Percentiles rank a stretch among this genome's conserved stretches.
These are phyloP conservation scores for Venturia aucupariae DNA, from an alignment of 2,329 filamentous ascomycete species.

Conservation along the genomic window DNA sequence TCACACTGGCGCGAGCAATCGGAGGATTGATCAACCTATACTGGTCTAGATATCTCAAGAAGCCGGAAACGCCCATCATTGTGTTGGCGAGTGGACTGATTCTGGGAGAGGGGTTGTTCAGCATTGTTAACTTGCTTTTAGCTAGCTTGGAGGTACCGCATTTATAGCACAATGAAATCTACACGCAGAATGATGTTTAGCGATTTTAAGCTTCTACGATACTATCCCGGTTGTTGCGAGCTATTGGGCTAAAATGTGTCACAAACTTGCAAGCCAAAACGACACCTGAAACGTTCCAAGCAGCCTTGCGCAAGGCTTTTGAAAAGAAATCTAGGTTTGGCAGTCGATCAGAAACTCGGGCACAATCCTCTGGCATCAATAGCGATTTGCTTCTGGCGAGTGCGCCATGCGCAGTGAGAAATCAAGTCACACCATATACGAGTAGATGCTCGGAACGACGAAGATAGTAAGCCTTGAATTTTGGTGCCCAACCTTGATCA, in stretches of 20 bases:
- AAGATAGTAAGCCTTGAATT: background rate
- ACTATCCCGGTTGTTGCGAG: background rate
- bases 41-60: constrained; percentile 52
- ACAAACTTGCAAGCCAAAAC: background rate
- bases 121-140: constrained; percentile 78
- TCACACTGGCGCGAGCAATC: constrained; percentile 78
- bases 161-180: constrained; percentile 35
- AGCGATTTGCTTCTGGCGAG: too few species aligned
- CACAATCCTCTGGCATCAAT: too few species aligned
- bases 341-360: background rate
- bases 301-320: background rate
- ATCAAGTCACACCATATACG: too few species aligned
- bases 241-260: background rate
- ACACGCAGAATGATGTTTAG: background rate
- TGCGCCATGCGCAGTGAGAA: too few species aligned
- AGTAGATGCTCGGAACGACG: background rate
- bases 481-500: background rate
- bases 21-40: constrained; percentile 72
- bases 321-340: background rate
- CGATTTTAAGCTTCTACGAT: background rate
- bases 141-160: constrained; percentile 71
- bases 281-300: background rate
- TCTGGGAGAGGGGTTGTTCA: constrained; percentile 82
- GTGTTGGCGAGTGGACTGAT: constrained; percentile 88
- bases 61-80: constrained; percentile 66